A percentile compares a stretch with the other conserved stretches of the same genome.
phyloP scores from a whole-genome alignment of 805 yeast genomes.

The Myxozyma neglecta region DNA sequence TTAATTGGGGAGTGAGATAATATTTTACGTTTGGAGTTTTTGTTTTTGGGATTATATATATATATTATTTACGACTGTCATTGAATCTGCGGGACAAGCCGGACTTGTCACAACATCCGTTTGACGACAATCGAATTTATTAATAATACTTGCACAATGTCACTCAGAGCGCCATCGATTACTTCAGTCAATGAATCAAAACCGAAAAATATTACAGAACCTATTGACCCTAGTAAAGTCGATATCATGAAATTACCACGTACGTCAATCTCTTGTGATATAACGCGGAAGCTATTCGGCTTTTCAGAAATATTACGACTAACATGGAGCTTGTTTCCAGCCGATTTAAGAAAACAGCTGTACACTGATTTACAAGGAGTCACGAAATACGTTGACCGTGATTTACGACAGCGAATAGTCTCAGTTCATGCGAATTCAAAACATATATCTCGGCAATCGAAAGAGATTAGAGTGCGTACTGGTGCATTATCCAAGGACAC shows the following conservation, averaged over 20 bases:
- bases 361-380: constrained; percentile 26
- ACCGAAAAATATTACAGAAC: neutral
- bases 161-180: too few species aligned
- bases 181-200: too few species aligned
- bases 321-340: neutral
- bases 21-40: too few species aligned
- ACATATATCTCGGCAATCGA: constrained; percentile 25
- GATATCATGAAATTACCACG: constrained; percentile 1
- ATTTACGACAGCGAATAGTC: constrained; percentile 25
- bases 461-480: constrained; percentile 23
- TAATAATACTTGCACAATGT: too few species aligned
- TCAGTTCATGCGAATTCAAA: constrained; percentile 31
- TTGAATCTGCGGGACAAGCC: too few species aligned
- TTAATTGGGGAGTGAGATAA: too few species aligned
- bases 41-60: too few species aligned
- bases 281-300: too few species aligned
- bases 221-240: neutral
- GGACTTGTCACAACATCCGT: too few species aligned
- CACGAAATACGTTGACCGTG: constrained; percentile 25
- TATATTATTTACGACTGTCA: too few species aligned
- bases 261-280: too few species aligned
- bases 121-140: too few species aligned
- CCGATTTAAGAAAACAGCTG: constrained; percentile 22
- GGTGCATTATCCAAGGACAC: constrained; percentile 21
- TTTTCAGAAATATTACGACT: neutral